phyloP scores from a whole-genome alignment of 192 early-diverging fungal species.

The Thamnidium elegans region DNA sequence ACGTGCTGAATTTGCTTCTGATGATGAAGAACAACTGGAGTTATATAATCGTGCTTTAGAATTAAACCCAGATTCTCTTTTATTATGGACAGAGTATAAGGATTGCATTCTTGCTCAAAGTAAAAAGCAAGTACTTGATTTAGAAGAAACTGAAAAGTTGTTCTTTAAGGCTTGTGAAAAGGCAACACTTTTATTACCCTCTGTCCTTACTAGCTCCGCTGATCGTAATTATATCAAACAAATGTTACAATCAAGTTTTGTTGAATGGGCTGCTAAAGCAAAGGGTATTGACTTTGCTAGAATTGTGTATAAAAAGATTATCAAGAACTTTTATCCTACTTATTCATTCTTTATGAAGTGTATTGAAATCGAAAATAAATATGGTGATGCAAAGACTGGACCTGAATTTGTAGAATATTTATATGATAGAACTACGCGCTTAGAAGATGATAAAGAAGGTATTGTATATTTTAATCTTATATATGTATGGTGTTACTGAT shows the following conservation, averaged over 20 bases:
- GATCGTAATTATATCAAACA: slow-evolving; percentile 49
- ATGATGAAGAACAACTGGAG: slow-evolving; percentile 12
- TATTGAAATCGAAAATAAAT: slow-evolving; percentile 50
- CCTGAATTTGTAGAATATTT: slow-evolving; percentile 23
- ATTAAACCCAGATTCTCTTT: slow-evolving; percentile 38
- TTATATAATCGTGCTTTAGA: slow-evolving; percentile 41
- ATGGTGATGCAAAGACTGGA: slow-evolving; percentile 17
- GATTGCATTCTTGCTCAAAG: slow-evolving; percentile 38
- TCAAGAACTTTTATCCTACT: slow-evolving; percentile 58
- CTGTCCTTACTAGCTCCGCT: slow-evolving; percentile 43
- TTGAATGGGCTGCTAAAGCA: slow-evolving; percentile 53
- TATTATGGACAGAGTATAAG: slow-evolving; percentile 50
- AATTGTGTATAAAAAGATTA: slow-evolving; percentile 44
- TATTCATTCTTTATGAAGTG: slow-evolving; percentile 59
- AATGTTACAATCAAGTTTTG: slow-evolving; percentile 50
- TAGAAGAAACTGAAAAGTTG: slow-evolving; percentile 36
- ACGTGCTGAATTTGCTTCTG: slow-evolving; percentile 31
- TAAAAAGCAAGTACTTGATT: slow-evolving; percentile 35
- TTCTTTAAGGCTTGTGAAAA: slow-evolving; percentile 45
- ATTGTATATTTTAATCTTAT: neutral
- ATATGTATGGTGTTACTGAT: neutral
- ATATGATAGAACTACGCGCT: slow-evolving; percentile 44
- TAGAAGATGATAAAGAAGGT: slow-evolving; percentile 49
- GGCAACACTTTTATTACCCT: slow-evolving; percentile 48
- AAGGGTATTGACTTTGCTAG: slow-evolving; percentile 49